Percentiles rank a stretch among this genome's conserved stretches.
phyloP scores from a whole-genome alignment of 257 asterid genomes.

The Apocynum venetum region DNA sequence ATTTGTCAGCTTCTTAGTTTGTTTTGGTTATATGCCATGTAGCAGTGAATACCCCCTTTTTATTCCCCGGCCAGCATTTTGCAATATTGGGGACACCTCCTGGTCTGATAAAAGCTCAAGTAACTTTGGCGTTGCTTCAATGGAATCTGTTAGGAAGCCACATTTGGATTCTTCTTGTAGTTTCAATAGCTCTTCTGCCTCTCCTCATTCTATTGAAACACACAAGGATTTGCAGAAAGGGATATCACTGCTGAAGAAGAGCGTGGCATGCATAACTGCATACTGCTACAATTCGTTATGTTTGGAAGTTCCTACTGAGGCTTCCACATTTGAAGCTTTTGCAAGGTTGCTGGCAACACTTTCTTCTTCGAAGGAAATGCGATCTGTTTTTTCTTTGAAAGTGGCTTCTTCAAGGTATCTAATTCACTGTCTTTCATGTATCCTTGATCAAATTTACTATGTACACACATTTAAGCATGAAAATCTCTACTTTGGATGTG shows the following conservation, averaged over 20 bases:
- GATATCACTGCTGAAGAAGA: slow-evolving; percentile 95
- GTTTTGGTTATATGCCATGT: slow-evolving; percentile 17
- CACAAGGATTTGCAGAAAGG: slow-evolving; percentile 99
- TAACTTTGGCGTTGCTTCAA: slow-evolving; percentile 82
- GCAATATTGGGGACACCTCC: slow-evolving; percentile 83
- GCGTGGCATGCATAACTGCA: slow-evolving; percentile 91
- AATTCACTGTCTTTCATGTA: slow-evolving; percentile 11
- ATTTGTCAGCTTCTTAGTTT: not conserved
- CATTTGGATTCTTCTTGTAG: slow-evolving; percentile 71
- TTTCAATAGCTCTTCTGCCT: slow-evolving; percentile 72
- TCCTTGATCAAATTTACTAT: not conserved
- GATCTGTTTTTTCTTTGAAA: slow-evolving; percentile 65
- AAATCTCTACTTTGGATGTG: not conserved
- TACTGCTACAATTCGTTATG: slow-evolving; percentile 69
- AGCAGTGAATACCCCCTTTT: slow-evolving; percentile 90
- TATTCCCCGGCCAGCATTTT: slow-evolving; percentile 82
- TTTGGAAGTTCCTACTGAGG: slow-evolving; percentile 77
- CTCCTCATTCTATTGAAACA: slow-evolving; percentile 73
- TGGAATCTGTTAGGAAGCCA: slow-evolving; percentile 89
- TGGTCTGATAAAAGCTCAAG: slow-evolving; percentile 97
- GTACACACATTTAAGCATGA: not conserved
- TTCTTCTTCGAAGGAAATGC: slow-evolving; percentile 93
- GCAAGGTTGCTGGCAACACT: slow-evolving; percentile 74
- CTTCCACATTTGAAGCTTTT: slow-evolving; percentile 92
- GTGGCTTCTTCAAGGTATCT: slow-evolving; percentile 69